Base-by-base conservation (phyloP, 768 basidiomycete species). In the Boletus sensibilis region DNA sequence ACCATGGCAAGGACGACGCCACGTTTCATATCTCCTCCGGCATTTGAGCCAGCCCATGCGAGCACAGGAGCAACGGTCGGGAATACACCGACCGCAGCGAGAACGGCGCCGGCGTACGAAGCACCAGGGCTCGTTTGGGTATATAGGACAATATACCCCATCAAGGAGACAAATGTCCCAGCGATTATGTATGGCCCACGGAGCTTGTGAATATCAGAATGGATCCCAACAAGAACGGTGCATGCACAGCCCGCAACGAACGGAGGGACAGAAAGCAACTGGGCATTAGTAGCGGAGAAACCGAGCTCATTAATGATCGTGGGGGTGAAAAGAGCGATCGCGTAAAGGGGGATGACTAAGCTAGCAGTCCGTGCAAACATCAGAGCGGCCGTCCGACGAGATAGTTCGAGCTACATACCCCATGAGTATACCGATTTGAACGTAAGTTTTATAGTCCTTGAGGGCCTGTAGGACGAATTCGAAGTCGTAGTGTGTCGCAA, bases 1-100 rank as follows among this genome's bases (percentile, higher is more conserved):
- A 84, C 76, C 73, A 82, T 75, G 5, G 80, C 85, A 35, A 84
- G 57, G 13, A 76, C 74, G 13, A 84, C 75, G 23, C 76, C 84
- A 53, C 77, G 75, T 61, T 81, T 79, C 47, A 80, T 56, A 61
- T 82, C 82, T 23, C 84, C 82, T 23, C 84, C 84, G 0, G 80
- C 77, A 51, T 83, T 82, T 9, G 79, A 79, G 2, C 78, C 75
- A 2, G 73, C 78, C 85, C 85, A 86, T 35, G 82, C 81, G 2
- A 86, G 66, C 27, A 66, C 64, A 20, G 83, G 71, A 31, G 72
- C 73, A 50, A 84, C 74, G 7, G 76, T 78, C 1, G 85, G 81
- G 60, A 71, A 84, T 7, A 82, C 78, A 20, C 84, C 84, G 20
- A 75, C 67, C 4, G 82, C 79, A 27, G 81, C 78, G 39, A 85